Conservation (phyloP, 176 grass and related monocot genomes). For the Cymbopogon citratus region DNA sequence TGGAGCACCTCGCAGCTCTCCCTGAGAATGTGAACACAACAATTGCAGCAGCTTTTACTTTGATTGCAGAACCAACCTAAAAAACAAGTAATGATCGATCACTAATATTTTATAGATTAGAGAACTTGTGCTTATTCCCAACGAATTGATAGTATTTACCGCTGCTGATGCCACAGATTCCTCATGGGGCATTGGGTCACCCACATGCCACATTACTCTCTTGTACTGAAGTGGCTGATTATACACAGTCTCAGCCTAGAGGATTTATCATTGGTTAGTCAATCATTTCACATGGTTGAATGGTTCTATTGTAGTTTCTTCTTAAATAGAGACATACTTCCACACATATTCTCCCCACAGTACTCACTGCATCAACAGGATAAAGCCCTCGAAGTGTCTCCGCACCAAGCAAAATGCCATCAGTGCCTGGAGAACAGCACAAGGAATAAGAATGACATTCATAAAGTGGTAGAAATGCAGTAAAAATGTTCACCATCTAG, state of each 20-base stretch:
- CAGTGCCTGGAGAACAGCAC: slow-evolving; percentile 54
- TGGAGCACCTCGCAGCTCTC: slow-evolving; percentile 67
- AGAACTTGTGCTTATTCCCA: background rate
- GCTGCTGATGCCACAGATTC: slow-evolving; percentile 95
- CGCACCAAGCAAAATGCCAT: slow-evolving; percentile 94
- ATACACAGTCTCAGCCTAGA: slow-evolving; percentile 84
- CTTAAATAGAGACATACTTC: slow-evolving; percentile 59
- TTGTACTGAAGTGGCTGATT: slow-evolving; percentile 86
- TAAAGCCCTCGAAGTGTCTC: slow-evolving; percentile 86
- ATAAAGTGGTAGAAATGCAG: slow-evolving; percentile 2
- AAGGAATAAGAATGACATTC: background rate
- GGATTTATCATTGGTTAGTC: slow-evolving; percentile 17
- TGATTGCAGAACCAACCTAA: slow-evolving; percentile 89
- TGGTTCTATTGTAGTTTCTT: slow-evolving; percentile 1
- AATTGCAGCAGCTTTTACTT: slow-evolving; percentile 90
- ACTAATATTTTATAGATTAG: background rate
- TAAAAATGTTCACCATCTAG: slow-evolving; percentile 63
- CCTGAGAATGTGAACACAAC: slow-evolving; percentile 83
- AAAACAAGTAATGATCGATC: background rate
- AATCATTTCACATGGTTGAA: background rate
- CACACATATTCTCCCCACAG: slow-evolving; percentile 84
- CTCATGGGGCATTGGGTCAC: slow-evolving; percentile 80
- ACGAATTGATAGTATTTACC: slow-evolving; percentile 33
- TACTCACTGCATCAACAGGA: slow-evolving; percentile 85
- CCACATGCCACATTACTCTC: slow-evolving; percentile 66